Evolutionary conservation across 2,329 filamentous ascomycete genomes (phyloP), one percentile per base, ranked within the genome.

Genomic region (Colletotrichum nymphaeae): DNA sequence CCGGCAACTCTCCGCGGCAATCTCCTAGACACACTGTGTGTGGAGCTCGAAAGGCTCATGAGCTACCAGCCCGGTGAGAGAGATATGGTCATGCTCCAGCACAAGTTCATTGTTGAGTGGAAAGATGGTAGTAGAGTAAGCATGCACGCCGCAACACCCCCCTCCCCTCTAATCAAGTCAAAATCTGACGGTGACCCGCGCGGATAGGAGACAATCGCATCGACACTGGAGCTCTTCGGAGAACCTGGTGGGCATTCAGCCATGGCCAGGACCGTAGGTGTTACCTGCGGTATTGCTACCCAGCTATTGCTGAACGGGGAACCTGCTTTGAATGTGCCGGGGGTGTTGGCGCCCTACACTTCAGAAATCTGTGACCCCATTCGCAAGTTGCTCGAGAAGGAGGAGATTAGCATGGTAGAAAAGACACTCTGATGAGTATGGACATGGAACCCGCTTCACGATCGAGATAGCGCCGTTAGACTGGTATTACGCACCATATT

Each of bases 341-440:
- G 93, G 81, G 86, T 97, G 60, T 83, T 97, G 72, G 94, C 94
- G 26, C 94, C 94, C 19, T 93, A 97, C 88, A 91, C 86, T 77
- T 86, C 88, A 72, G 90, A 92, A 78, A 90, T 97, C 79, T 93
- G 91, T 79, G 88, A 89, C 78, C 93, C 94, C 26, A 84, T 97
- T 77, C 92, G 96, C 84, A 90, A 92, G 85, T 92, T 93, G 81
- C 88, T 97, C 71, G 92, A 93, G 88, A 90, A 93, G 82, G 90
- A 94, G 79, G 92, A 91, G 46, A 94, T 95, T 78, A 88, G 88
- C 81, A 88, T 93, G 85, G 89, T 88, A 77, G 93, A 95, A 87
- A 93, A 94, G 89, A 91, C 83, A 28, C 80, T 87, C 67, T 81
- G 32, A 46, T 4, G 32, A 35, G 32, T 35, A 35, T 12, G 11